Percentiles rank a stretch among this genome's conserved stretches.
Evolutionary conservation across 108 stramenopile genomes (phyloP).

Genomic region (Chaetoceros tenuissimus): DNA sequence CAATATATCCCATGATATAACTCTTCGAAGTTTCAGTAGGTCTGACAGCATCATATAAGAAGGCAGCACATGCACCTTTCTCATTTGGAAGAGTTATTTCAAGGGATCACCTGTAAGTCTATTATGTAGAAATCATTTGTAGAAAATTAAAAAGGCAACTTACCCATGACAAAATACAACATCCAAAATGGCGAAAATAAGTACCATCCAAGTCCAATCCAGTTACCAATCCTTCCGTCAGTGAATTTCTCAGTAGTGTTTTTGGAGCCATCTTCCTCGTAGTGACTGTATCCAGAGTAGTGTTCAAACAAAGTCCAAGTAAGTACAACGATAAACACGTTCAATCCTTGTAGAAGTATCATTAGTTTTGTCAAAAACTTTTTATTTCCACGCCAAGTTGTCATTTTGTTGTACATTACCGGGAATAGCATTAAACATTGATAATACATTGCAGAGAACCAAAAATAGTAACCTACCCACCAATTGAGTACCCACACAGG

Average conservation of each 20-base stretch:
- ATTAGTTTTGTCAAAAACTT: conserved; percentile 1
- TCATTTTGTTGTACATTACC: neutral
- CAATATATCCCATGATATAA: neutral
- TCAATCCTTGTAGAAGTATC: conserved; percentile 2
- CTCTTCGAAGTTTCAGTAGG: neutral
- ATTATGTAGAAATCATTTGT: too few relatives aligned
- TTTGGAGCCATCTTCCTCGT: neutral
- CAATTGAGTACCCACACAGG: neutral
- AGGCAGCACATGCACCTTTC: neutral
- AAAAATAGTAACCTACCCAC: conserved; percentile 5
- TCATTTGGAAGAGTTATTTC: too few relatives aligned
- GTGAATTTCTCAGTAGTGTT: neutral
- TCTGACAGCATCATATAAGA: conserved; percentile 1
- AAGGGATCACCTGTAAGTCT: too few relatives aligned
- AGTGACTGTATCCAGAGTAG: neutral
- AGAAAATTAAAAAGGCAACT: too few relatives aligned
- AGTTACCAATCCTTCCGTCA: neutral
- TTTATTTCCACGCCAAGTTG: neutral
- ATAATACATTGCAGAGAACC: conserved; percentile 3
- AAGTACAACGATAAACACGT: conserved; percentile 1
- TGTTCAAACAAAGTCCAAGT: conserved; percentile 1
- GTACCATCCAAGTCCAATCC: neutral
- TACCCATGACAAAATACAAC: conserved; percentile 5
- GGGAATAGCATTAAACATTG: neutral
- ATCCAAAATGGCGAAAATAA: conserved; percentile 3